Evolutionary conservation across 2,329 filamentous ascomycete species (phyloP), one percentile per base, ranked within the genome.

Genomic region (Cladophialophora exuberans): DNA sequence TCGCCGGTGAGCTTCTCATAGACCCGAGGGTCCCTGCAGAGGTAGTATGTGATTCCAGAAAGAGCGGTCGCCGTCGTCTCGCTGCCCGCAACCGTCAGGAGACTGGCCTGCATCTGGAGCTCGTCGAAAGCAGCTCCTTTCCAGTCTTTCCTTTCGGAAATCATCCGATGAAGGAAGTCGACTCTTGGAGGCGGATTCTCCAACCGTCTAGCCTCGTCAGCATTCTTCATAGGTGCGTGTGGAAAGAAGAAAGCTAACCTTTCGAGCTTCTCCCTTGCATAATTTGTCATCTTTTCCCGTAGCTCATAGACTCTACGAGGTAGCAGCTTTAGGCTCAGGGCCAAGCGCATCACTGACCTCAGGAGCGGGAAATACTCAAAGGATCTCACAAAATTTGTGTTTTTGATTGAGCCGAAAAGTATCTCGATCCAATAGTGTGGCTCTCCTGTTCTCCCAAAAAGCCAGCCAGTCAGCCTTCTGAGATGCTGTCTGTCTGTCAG

Each of bases 31-130:
- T 78, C 67, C 3, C 66, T 69, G 1, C 76, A 62, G 4, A 82
- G 67, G 3, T 75, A 66, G 49, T 71, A 79, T 0, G 74, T 76
- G 0, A 68, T 64, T 2, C 76, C 77, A 0, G 69, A 64, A 1
- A 80, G 64, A 3, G 71, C 63, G 0, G 76, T 77, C 0, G 76
- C 76, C 0, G 76, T 79, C 0, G 77, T 79, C 47, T 79, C 76
- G 4, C 69, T 72, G 0, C 77, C 77, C 0, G 73, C 77, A 2
- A 70, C 54, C 3, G 76, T 65, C 35, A 76, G 42, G 17, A 69
- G 41, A 4, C 64, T 54, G 1, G 67, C 62, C 39, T 71, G 74
- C 3, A 62, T 43, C 39, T 70, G 63, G 36, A 77, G 69, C 44
- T 76, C 72, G 1, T 53, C 61, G 1, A 58, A 36, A 4, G 31